A percentile compares a stretch with the other conserved stretches of the same genome.
These are phyloP conservation scores for Penstemon barbatus DNA, from an alignment of 257 asterid species.

Conservation along the genomic window DNA sequence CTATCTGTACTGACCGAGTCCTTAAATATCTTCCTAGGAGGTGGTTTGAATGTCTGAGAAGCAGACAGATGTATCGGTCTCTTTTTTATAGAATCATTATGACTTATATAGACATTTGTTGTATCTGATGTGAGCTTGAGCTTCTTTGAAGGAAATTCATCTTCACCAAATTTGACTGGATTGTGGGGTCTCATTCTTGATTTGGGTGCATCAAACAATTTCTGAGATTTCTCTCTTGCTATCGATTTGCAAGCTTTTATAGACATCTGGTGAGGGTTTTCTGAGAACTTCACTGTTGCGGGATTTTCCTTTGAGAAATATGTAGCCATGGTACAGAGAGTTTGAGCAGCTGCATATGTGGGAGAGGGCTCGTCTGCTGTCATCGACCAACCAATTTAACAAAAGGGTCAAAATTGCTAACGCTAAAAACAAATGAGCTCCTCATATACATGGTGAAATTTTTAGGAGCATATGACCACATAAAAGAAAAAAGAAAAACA, in stretches of 20 bases:
- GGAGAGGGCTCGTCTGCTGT: slow-evolving; percentile 53
- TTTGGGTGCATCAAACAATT: slow-evolving; percentile 39
- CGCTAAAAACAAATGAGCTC: neutral
- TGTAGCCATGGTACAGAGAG: slow-evolving; percentile 60
- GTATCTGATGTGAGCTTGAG: slow-evolving; percentile 50
- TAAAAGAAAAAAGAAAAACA: neutral
- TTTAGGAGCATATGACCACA: neutral
- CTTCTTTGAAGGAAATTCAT: slow-evolving; percentile 60
- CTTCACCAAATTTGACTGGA: slow-evolving; percentile 40
- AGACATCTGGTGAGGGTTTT: slow-evolving; percentile 48
- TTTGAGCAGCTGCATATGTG: slow-evolving; percentile 69
- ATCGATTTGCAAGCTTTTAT: slow-evolving; percentile 54
- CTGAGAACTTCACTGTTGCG: slow-evolving; percentile 34
- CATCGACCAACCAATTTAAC: slow-evolving; percentile 10
- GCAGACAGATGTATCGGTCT: slow-evolving; percentile 43
- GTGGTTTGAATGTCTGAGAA: slow-evolving; percentile 45
- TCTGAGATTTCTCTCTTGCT: slow-evolving; percentile 48
- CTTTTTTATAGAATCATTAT: slow-evolving; percentile 39
- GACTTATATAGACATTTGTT: slow-evolving; percentile 24
- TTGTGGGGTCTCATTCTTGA: slow-evolving; percentile 35
- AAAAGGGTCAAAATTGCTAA: slow-evolving; percentile 9
- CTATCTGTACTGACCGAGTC: slow-evolving; percentile 41
- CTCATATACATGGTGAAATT: neutral
- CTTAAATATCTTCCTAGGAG: slow-evolving; percentile 55
- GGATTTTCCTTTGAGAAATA: slow-evolving; percentile 40